Evolutionary conservation across 2,329 filamentous ascomycete genomes (phyloP).

Genomic region (Lasiodiplodia sp.): DNA sequence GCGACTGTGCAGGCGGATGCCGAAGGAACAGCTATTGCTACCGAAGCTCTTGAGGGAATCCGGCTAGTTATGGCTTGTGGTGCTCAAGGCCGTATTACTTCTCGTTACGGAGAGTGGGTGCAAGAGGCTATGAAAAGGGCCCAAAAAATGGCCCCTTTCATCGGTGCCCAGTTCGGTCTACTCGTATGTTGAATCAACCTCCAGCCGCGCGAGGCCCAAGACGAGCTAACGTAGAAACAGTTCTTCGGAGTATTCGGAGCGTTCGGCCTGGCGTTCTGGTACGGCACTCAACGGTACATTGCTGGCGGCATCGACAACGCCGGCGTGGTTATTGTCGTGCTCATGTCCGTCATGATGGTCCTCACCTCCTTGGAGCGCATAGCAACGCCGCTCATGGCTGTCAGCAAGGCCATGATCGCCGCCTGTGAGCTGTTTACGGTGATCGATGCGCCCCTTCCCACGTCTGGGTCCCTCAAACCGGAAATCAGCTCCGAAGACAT

Average conservation of each 20-base stretch:
- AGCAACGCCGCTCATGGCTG: slow-evolving; percentile 42
- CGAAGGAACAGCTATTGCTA: not conserved
- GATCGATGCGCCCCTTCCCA: slow-evolving; percentile 43
- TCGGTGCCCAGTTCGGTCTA: not conserved
- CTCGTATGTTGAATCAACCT: not conserved
- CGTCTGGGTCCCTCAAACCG: slow-evolving; percentile 44
- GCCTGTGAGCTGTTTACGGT: slow-evolving; percentile 47
- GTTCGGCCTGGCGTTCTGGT: slow-evolving; percentile 50
- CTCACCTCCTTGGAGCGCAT: slow-evolving; percentile 45
- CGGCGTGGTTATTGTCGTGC: slow-evolving; percentile 46
- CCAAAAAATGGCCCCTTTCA: not conserved
- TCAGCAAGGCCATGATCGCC: slow-evolving; percentile 45
- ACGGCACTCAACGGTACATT: slow-evolving; percentile 45
- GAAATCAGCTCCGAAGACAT: slow-evolving; percentile 36
- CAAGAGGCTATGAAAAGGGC: not conserved
- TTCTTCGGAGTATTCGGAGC: slow-evolving; percentile 47
- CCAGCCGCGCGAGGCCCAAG: no score
- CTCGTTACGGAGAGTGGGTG: not conserved
- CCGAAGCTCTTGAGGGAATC: not conserved
- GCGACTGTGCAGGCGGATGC: not conserved
- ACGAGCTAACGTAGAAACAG: not conserved
- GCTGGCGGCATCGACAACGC: slow-evolving; percentile 42
- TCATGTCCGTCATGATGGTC: slow-evolving; percentile 50
- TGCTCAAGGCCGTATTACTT: not conserved
- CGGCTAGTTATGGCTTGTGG: slow-evolving; percentile 13